These are phyloP conservation scores for Neocucurbitaria cava DNA, from an alignment of 2,329 filamentous ascomycete species.

Conservation along the genomic window DNA sequence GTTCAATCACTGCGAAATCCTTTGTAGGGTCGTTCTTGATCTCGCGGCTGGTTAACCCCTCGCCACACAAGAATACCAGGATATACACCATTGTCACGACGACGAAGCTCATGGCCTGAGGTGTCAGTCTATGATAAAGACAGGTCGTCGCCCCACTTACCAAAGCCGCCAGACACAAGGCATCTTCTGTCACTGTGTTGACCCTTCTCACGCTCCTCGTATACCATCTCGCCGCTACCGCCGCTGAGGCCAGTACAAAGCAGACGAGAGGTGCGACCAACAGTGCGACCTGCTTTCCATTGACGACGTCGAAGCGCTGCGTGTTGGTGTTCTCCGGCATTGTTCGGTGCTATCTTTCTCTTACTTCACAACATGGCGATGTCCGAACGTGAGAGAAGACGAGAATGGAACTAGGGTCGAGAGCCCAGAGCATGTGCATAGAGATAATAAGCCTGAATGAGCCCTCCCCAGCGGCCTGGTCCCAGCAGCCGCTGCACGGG, in stretches of 20 bases:
- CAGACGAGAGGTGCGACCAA: constrained; percentile 24
- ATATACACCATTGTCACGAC: constrained; percentile 24
- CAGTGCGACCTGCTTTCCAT: constrained; percentile 22
- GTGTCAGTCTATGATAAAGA: constrained; percentile 4
- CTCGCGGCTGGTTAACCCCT: constrained; percentile 18
- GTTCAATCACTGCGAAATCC: constrained; percentile 8
- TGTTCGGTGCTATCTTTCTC: constrained; percentile 3
- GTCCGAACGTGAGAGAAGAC: not conserved
- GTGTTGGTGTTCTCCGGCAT: constrained; percentile 16
- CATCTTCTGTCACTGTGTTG: constrained; percentile 25
- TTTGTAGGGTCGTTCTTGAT: constrained; percentile 18
- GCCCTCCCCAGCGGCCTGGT: not conserved
- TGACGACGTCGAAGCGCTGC: constrained; percentile 24
- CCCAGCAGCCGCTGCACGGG: not conserved
- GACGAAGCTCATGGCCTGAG: constrained; percentile 20
- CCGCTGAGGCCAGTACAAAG: constrained; percentile 17
- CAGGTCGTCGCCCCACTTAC: constrained; percentile 10
- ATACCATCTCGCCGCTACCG: constrained; percentile 27
- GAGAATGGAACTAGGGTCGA: constrained; percentile 10
- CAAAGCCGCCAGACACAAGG: constrained; percentile 22
- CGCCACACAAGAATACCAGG: constrained; percentile 25
- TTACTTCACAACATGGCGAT: constrained; percentile 11
- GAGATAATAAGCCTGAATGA: not conserved
- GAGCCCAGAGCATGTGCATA: not conserved
- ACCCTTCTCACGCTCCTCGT: constrained; percentile 23